phyloP scores from a whole-genome alignment of 2,329 filamentous ascomycete species.

The Exophiala xenobiotica region DNA sequence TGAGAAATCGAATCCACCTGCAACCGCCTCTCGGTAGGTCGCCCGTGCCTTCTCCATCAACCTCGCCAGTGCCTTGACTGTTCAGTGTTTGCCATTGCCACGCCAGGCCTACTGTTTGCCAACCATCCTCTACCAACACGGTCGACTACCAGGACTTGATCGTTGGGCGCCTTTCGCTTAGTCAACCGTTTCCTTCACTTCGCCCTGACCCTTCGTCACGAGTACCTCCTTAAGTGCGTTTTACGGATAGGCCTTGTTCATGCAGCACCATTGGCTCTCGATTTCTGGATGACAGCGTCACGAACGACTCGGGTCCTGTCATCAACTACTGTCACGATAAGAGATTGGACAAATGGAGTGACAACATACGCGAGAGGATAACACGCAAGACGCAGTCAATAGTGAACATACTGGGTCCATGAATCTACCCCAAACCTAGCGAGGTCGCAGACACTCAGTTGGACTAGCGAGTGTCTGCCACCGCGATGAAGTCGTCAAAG shows the following conservation, averaged over 20 bases:
- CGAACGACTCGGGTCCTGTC: too few relatives aligned
- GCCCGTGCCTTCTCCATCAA: too few relatives aligned
- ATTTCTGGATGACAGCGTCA: too few relatives aligned
- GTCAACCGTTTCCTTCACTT: background rate
- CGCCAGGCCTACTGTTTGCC: background rate
- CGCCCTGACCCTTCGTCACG: background rate
- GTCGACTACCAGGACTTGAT: background rate
- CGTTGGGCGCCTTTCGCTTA: background rate
- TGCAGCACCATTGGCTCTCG: too few relatives aligned
- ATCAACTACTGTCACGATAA: too few relatives aligned
- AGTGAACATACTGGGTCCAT: slow-evolving; percentile 10
- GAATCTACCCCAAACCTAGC: slow-evolving; percentile 9
- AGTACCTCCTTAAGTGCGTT: background rate
- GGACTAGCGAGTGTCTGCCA: slow-evolving; percentile 21
- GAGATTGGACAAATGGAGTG: too few relatives aligned
- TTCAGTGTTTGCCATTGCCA: too few relatives aligned
- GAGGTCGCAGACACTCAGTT: slow-evolving; percentile 25
- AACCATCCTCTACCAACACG: background rate
- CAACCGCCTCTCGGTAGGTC: too few relatives aligned
- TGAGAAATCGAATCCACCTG: too few relatives aligned
- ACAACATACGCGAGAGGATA: too few relatives aligned
- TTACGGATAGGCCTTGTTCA: too few relatives aligned
- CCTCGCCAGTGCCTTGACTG: too few relatives aligned
- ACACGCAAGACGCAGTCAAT: background rate
- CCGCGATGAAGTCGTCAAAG: slow-evolving; percentile 27